Conservation (phyloP, 2,329 filamentous ascomycete species). For the Monilinia aucupariae region DNA sequence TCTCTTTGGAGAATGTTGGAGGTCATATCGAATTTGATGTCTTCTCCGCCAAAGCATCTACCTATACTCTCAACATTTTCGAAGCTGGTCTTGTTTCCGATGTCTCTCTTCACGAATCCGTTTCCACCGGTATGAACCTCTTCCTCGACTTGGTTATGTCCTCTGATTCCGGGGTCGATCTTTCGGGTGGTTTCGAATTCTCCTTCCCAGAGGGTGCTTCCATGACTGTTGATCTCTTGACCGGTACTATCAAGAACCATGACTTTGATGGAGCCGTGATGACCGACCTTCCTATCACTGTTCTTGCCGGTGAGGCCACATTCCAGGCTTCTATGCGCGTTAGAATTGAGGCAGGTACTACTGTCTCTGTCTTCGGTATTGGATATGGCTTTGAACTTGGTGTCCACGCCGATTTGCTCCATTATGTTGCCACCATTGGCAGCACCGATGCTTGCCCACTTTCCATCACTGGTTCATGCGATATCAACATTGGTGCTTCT, state of each 20-base stretch:
- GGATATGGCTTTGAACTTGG: conserved; percentile 26
- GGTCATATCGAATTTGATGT: conserved; percentile 27
- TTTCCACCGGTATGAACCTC: conserved; percentile 24
- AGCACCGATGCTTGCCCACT: conserved; percentile 19
- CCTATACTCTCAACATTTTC: conserved; percentile 25
- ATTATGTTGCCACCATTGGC: conserved; percentile 23
- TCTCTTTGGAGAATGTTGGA: conserved; percentile 23
- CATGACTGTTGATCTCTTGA: conserved; percentile 27
- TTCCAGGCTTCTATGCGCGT: conserved; percentile 27
- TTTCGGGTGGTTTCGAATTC: conserved; percentile 27
- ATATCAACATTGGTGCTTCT: conserved; percentile 26
- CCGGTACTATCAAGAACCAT: conserved; percentile 23
- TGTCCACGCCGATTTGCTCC: conserved; percentile 25
- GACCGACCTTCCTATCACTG: conserved; percentile 23
- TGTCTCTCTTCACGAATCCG: conserved; percentile 22
- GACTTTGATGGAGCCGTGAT: conserved; percentile 21
- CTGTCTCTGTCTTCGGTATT: conserved; percentile 23
- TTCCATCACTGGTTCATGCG: conserved; percentile 19
- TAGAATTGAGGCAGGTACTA: conserved; percentile 25
- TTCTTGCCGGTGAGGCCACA: conserved; percentile 23
- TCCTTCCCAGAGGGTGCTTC: conserved; percentile 26
- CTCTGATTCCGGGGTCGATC: conserved; percentile 22
- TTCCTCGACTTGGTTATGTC: conserved; percentile 28
- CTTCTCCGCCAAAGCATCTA: conserved; percentile 17
- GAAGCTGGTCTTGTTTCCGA: conserved; percentile 19